Percentiles rank a stretch among this genome's conserved stretches.
These are phyloP conservation scores for Umbilicaria muhlenbergii DNA, from an alignment of 495 filamentous ascomycete genomes.

Conservation along the genomic window DNA sequence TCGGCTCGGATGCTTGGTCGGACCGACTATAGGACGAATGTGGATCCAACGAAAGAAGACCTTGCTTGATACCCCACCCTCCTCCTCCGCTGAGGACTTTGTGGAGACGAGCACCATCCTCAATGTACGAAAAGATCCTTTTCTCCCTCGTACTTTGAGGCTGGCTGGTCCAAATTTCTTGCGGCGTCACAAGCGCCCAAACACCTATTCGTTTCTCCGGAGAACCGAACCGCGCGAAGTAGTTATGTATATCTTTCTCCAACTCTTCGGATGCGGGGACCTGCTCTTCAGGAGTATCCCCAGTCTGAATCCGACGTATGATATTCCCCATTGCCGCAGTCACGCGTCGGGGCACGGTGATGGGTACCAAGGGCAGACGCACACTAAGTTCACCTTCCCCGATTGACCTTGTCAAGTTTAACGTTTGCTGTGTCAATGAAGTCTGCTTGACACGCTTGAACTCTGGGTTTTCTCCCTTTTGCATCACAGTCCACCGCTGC, in stretches of 20 bases:
- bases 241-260: constrained; percentile 44
- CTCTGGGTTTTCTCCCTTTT: not conserved
- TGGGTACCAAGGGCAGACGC: constrained; percentile 38
- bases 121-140: constrained; percentile 7
- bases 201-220: constrained; percentile 39
- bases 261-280: constrained; percentile 64
- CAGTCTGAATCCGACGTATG: constrained; percentile 45
- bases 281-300: constrained; percentile 20
- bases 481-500: constrained; percentile 33
- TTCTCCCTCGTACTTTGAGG: constrained; percentile 8
- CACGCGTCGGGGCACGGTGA: constrained; percentile 50
- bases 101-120: constrained; percentile 37
- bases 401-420: constrained; percentile 8
- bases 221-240: constrained; percentile 35
- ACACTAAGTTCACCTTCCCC: constrained; percentile 8
- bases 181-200: constrained; percentile 59
- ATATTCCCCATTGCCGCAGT: constrained; percentile 69
- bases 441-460: constrained; percentile 14
- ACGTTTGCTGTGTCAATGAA: constrained; percentile 20
- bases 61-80: constrained; percentile 78
- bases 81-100: constrained; percentile 75
- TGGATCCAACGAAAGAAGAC: constrained; percentile 69
- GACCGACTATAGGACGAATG: constrained; percentile 17
- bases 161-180: constrained; percentile 14
- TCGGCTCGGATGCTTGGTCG: constrained; percentile 6